These are phyloP conservation scores for Cyberlindnera euphorbiiphila DNA, from an alignment of 805 yeast genomes.

Conservation along the genomic window DNA sequence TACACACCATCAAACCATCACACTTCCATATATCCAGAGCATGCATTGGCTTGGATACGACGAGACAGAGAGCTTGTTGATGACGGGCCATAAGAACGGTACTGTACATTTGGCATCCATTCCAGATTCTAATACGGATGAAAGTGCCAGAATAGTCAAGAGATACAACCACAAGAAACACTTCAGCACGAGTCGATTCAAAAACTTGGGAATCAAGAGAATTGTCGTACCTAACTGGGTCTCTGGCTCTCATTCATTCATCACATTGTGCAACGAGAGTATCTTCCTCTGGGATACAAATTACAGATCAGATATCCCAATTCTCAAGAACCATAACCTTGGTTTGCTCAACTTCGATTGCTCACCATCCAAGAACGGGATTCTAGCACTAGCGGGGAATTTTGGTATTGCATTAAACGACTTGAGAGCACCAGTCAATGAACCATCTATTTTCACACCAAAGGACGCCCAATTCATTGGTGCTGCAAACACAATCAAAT, in stretches of 20 bases:
- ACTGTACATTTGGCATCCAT: conserved; percentile 66
- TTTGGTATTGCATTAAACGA: conserved; percentile 77
- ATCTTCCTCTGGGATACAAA: conserved; percentile 74
- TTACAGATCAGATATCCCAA: conserved; percentile 54
- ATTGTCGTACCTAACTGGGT: conserved; percentile 23
- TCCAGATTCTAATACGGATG: conserved; percentile 47
- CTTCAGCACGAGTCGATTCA: conserved; percentile 31
- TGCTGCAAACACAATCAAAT: conserved; percentile 44
- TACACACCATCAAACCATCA: conserved; percentile 56
- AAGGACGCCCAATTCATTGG: conserved; percentile 26
- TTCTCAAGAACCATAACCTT: conserved; percentile 45
- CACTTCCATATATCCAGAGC: conserved; percentile 51
- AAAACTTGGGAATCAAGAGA: conserved; percentile 17
- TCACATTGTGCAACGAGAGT: conserved; percentile 64
- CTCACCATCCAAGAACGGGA: conserved; percentile 42
- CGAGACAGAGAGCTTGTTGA: conserved; percentile 36
- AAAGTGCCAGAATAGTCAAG: conserved; percentile 69
- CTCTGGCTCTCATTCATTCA: conserved; percentile 32
- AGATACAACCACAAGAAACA: conserved; percentile 78
- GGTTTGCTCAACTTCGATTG: conserved; percentile 52
- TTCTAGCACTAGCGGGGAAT: conserved; percentile 61
- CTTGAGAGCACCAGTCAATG: conserved; percentile 40
- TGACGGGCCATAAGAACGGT: conserved; percentile 80
- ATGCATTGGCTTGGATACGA: conserved; percentile 49
- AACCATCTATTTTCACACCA: conserved; percentile 42